phyloP scores from a whole-genome alignment of 2,329 filamentous ascomycete genomes.

The Aspergillus sp. region DNA sequence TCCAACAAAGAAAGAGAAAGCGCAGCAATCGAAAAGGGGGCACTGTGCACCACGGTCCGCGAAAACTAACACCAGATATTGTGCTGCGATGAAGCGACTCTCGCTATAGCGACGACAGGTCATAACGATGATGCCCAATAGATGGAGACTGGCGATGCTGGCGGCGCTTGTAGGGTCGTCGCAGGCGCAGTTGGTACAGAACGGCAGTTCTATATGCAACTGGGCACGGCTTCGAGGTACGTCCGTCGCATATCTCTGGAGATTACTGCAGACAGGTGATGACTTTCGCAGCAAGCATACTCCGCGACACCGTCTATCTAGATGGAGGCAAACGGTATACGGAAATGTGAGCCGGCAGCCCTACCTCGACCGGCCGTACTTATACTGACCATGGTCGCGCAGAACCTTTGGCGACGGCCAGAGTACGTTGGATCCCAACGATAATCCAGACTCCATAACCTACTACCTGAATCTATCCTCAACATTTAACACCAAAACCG shows the following conservation, averaged over 20 bases:
- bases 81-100: not conserved
- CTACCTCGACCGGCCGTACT: not conserved
- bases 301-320: constrained; percentile 64
- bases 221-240: constrained; percentile 51
- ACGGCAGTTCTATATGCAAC: constrained; percentile 60
- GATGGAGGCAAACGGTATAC: constrained; percentile 58
- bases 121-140: not conserved
- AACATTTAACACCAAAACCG: constrained; percentile 52
- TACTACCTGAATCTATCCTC: constrained; percentile 60
- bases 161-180: constrained; percentile 21
- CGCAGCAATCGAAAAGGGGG: not conserved
- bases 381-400: not conserved
- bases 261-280: not conserved
- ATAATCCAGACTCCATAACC: constrained; percentile 54
- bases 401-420: not conserved
- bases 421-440: constrained; percentile 20
- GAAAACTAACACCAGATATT: not conserved
- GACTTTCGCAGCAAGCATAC: constrained; percentile 50
- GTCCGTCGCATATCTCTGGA: not conserved
- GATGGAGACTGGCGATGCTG: not conserved
- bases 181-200: constrained; percentile 47
- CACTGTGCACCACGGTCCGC: not conserved
- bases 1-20: not conserved
- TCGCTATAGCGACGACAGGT: not conserved
- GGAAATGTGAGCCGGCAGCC: not conserved